Evolutionary conservation across 176 grass and related monocot species (phyloP).

Genomic region (Triticum dicoccoides): DNA sequence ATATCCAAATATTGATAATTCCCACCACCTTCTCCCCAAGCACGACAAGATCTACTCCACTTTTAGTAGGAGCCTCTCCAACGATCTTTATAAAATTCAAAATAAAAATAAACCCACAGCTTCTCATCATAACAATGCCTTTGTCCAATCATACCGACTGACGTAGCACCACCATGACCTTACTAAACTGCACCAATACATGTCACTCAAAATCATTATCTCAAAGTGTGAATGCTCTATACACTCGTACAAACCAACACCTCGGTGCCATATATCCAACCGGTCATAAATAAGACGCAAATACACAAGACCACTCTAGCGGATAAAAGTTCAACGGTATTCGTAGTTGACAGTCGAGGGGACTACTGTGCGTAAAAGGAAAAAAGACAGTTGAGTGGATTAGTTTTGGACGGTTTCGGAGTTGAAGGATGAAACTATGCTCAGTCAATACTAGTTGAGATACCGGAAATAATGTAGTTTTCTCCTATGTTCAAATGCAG

Average conservation of each 20-base stretch:
- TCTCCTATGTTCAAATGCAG: neutral
- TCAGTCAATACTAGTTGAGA: neutral
- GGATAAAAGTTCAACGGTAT: neutral
- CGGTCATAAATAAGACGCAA: neutral
- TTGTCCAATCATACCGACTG: neutral
- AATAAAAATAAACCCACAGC: neutral
- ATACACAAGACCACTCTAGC: neutral
- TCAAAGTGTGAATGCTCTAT: neutral
- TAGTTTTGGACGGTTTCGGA: neutral
- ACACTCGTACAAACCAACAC: neutral
- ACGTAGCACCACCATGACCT: no score
- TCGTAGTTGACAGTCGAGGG: neutral
- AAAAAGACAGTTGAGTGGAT: neutral
- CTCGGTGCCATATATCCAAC: no score
- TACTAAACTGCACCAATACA: neutral
- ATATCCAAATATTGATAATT: neutral
- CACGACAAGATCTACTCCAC: neutral
- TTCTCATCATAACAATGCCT: neutral
- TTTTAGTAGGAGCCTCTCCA: neutral
- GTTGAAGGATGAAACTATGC: neutral
- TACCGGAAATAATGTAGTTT: neutral
- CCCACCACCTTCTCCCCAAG: neutral
- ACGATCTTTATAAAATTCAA: neutral
- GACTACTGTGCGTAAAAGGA: no score
- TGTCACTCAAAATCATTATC: neutral